Base-by-base conservation (phyloP, 768 basidiomycete species). In the Podaxis sp. region DNA sequence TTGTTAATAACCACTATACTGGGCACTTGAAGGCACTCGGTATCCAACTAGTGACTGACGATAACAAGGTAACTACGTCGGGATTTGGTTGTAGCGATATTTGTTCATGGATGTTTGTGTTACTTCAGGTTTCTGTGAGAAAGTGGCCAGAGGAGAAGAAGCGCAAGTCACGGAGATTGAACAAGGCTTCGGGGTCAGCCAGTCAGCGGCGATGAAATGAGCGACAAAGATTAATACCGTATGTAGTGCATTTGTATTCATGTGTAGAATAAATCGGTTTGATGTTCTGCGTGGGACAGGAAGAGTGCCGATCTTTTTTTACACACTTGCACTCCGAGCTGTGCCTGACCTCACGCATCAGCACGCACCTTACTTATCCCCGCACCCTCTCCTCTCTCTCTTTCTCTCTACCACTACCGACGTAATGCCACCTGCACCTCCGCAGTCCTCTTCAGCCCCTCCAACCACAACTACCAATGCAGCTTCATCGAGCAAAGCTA, bases 101-200 rank as follows among this genome's bases (percentile, higher is more conserved):
- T 30, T 15, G 11, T 26, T 62, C 38, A 54, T 44, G 11, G 20
- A 22, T 40, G 22, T 33, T 15, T 40, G n/a, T 22, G 44, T 33
- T 24, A 40, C 36, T 17, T 36, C 38, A 56, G 61, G 46, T 50
- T 13, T 49, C 61, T 1, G 54, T 62, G 36, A 55, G 46, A 49
- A 62, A 62, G 48, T 62, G 46, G 61, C 54, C 46, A 22, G 46
- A 49, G 13, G 54, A 48, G 54, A 62, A 41, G 46, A 48, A 37
- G 24, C 61, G 61, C 20, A 56, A 38, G 36, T 56, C 61, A n/a
- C 61, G 61, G 36, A 40, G 53, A 26, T n/a, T 49, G 30, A 38
- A 46, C 33, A 56, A 20, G n/a, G 38, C 20, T 22, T 56, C 54
- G 38, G 54, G 36, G 54, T 17, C 37, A 20, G 24, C 8, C 37